Conservation (phyloP, 2,329 filamentous ascomycete species). For the Acarospora socialis region DNA sequence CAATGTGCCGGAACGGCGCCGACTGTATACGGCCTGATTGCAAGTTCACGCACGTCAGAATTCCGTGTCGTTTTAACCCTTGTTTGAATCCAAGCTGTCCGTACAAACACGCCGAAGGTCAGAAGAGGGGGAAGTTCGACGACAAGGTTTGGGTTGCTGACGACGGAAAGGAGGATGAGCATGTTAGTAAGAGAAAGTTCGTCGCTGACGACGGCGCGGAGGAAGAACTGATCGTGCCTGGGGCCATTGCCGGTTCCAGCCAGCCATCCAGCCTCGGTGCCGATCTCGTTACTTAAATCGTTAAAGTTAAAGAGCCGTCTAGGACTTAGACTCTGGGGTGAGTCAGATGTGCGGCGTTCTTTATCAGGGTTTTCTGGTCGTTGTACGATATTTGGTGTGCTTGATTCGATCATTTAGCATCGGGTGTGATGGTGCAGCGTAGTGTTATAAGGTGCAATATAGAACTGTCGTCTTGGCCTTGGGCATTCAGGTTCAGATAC, state of each 20-base stretch:
- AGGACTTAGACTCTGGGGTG: too few relatives aligned
- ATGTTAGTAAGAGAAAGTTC: constrained; percentile 83
- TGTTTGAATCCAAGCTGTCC: constrained; percentile 79
- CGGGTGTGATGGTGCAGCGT: too few relatives aligned
- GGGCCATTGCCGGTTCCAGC: constrained; percentile 21
- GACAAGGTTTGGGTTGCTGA: constrained; percentile 84
- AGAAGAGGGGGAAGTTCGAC: constrained; percentile 63
- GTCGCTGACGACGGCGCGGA: constrained; percentile 49
- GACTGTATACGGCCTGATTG: constrained; percentile 71
- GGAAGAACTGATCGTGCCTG: constrained; percentile 61
- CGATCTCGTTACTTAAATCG: constrained; percentile 11
- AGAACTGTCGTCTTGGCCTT: too few relatives aligned
- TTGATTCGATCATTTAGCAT: too few relatives aligned
- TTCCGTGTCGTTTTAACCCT: constrained; percentile 78
- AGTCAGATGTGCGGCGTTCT: too few relatives aligned
- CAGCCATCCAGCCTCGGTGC: constrained; percentile 9
- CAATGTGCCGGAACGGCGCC: constrained; percentile 78
- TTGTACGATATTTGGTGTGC: too few relatives aligned
- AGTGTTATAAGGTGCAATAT: too few relatives aligned
- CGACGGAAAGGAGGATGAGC: constrained; percentile 36
- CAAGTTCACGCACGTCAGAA: constrained; percentile 78
- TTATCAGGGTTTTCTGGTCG: too few relatives aligned
- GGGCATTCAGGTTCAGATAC: too few relatives aligned
- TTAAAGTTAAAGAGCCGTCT: too few relatives aligned
- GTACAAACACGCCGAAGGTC: constrained; percentile 83